Percentiles rank a stretch among this genome's conserved stretches.
Evolutionary conservation across 768 basidiomycete genomes (phyloP).

Genomic region (Leccinum broughii): DNA sequence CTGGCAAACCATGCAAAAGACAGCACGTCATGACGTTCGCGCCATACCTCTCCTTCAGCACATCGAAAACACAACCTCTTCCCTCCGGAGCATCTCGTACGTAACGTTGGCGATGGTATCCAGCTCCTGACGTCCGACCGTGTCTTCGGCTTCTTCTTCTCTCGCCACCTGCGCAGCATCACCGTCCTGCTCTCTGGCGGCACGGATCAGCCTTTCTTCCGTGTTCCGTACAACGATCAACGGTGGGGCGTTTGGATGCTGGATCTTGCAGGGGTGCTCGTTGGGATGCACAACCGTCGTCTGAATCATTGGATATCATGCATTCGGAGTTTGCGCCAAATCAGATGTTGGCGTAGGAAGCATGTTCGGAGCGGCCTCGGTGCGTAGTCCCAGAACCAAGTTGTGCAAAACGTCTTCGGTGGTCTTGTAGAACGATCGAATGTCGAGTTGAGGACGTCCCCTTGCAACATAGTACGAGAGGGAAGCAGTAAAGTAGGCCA

Average conservation of each 20-base stretch:
- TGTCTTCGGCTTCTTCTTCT: constrained; percentile 29
- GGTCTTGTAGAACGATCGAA: constrained; percentile 32
- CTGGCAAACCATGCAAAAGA: constrained; percentile 50
- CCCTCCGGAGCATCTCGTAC: no score
- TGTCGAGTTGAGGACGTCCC: constrained; percentile 35
- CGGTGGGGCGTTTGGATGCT: constrained; percentile 49
- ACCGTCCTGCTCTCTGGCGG: constrained; percentile 15
- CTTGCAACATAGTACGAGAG: constrained; percentile 34
- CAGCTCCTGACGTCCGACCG: constrained; percentile 19
- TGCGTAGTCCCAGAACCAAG: constrained; percentile 18
- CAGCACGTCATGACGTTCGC: constrained; percentile 32
- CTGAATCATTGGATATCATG: constrained; percentile 59
- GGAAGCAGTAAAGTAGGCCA: constrained; percentile 29
- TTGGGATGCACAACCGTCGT: constrained; percentile 55
- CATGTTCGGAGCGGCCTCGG: constrained; percentile 25
- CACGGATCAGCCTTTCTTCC: constrained; percentile 29
- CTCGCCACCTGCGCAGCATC: constrained; percentile 17
- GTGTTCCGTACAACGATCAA: constrained; percentile 42
- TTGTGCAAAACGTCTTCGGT: constrained; percentile 38
- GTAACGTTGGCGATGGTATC: no score
- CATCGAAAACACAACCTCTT: neutral
- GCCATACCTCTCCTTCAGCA: constrained; percentile 24
- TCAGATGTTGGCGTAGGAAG: constrained; percentile 35
- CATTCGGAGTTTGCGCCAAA: constrained; percentile 44
- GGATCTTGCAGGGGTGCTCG: constrained; percentile 51